phyloP scores from a whole-genome alignment of 2,329 filamentous ascomycete species.

The Lachnellula arida region DNA sequence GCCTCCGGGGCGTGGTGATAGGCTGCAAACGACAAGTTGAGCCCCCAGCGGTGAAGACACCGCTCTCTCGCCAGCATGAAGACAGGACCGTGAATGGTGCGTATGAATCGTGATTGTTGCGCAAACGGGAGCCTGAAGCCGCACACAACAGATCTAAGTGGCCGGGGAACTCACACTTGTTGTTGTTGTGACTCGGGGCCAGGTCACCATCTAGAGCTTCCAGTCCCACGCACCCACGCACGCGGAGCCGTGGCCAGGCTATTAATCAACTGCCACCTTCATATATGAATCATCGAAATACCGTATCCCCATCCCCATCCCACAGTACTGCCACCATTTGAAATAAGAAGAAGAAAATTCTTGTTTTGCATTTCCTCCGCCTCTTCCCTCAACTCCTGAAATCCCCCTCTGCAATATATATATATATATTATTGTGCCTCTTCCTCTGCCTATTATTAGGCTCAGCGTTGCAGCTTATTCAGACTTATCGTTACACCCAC shows the following conservation, averaged over 20 bases:
- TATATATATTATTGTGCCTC: neutral
- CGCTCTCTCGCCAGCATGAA: neutral
- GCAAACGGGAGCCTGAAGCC: neutral
- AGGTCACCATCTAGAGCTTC: neutral
- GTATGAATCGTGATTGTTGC: neutral
- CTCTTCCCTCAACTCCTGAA: neutral
- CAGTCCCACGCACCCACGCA: too few species aligned
- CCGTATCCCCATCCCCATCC: neutral
- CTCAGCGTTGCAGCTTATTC: conserved; percentile 9
- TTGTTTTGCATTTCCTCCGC: neutral
- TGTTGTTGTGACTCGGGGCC: neutral
- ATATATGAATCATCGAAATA: neutral
- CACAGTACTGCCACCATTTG: neutral
- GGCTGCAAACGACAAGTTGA: neutral
- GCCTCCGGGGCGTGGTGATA: neutral
- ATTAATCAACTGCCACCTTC: neutral
- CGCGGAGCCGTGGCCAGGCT: neutral
- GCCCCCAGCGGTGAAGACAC: neutral
- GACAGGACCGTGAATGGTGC: neutral
- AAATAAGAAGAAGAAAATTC: neutral
- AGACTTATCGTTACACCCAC: conserved; percentile 14
- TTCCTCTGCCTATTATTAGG: neutral
- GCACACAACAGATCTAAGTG: neutral
- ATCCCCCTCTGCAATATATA: neutral
- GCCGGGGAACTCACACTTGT: neutral